Conservation (phyloP, 2,329 filamentous ascomycete genomes). For the Fusarium sp. region DNA sequence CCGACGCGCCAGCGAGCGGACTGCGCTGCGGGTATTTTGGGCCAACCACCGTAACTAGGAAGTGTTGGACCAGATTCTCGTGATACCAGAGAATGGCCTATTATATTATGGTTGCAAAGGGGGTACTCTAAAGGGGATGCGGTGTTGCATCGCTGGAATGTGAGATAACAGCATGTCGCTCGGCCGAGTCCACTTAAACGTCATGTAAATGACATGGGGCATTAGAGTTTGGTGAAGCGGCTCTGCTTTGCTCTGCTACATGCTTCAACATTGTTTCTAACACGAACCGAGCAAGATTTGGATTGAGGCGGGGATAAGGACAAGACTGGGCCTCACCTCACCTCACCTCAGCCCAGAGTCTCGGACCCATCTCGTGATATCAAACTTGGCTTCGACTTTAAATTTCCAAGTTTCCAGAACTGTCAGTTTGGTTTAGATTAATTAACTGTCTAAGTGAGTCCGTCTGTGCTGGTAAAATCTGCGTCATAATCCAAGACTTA, state of each 20-base stretch:
- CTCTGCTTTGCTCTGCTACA: conserved; percentile 24
- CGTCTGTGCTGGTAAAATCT: conserved; percentile 8
- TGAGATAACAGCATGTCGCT: conserved; percentile 2
- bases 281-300: background rate
- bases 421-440: conserved; percentile 1
- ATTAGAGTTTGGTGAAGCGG: conserved; percentile 36
- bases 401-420: conserved; percentile 17
- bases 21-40: background rate
- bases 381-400: conserved; percentile 2
- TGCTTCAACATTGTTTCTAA: conserved; percentile 2
- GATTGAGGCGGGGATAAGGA: background rate
- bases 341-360: background rate
- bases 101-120: background rate
- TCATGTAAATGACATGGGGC: conserved; percentile 30
- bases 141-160: conserved; percentile 14
- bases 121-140: background rate
- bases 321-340: background rate
- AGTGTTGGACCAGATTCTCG: background rate
- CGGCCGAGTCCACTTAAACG: conserved; percentile 34
- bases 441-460: conserved; percentile 2
- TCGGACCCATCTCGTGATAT: conserved; percentile 4
- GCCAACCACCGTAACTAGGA: background rate
- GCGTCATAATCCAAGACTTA: conserved; percentile 39
- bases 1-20: background rate
- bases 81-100: background rate